Evolutionary conservation across 306 rosid species (phyloP).

Genomic region (Macrotyloma uniflorum): DNA sequence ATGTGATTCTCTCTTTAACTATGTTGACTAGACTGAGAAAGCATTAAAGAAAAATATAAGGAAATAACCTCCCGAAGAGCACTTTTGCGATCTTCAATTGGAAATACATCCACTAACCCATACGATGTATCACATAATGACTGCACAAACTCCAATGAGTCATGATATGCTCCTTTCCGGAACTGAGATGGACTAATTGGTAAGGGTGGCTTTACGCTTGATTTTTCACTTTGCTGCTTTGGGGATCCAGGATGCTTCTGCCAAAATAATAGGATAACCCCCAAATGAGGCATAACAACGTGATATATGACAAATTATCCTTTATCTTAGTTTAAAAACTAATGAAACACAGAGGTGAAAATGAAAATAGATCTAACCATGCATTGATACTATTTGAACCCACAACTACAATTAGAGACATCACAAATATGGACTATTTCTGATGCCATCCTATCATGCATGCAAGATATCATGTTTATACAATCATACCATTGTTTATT

Average conservation of each 20-base stretch:
- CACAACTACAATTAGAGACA: conserved; percentile 21
- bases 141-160: conserved; percentile 90
- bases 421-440: background rate
- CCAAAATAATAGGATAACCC: conserved; percentile 38
- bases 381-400: conserved; percentile 16
- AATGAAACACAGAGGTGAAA: conserved; percentile 6
- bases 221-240: conserved; percentile 70
- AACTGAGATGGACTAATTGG: conserved; percentile 68
- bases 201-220: conserved; percentile 79
- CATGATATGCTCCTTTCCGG: conserved; percentile 92
- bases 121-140: conserved; percentile 92
- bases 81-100: conserved; percentile 95
- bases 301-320: background rate
- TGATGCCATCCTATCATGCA: background rate
- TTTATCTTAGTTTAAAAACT: conserved; percentile 14
- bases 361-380: conserved; percentile 22
- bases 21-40: conserved; percentile 35
- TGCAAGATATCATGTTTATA: conserved; percentile 13
- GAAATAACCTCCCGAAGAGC: conserved; percentile 87
- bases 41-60: conserved; percentile 31
- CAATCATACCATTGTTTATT: conserved; percentile 10
- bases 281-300: conserved; percentile 28
- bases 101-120: conserved; percentile 97
- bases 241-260: conserved; percentile 89
- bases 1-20: background rate